Base-by-base conservation (phyloP, 306 rosid genomes). In the Casuarina cunninghamiana region DNA sequence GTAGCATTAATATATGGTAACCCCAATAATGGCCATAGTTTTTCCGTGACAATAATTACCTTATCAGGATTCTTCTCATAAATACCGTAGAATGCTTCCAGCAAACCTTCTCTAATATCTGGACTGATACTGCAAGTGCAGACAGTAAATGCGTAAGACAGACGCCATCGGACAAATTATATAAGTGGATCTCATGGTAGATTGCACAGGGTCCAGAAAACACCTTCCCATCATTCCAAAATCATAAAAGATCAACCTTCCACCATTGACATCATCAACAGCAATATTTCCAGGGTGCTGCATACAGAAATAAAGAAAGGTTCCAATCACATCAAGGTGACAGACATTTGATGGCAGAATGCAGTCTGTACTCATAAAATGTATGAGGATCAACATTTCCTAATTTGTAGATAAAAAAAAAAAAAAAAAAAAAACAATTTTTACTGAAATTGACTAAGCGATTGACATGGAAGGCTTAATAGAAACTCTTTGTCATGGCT, bases 181-280 rank as follows among this genome's bases (percentile, higher is more conserved):
- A 63, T 74, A 21, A 42, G 75, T 44, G 53, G 42, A 65, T 65
- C 39, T 48, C 53, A 32, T 58, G 48, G 43, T 70, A 69, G 69
- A 46, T 60, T 66, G 39, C 46, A 81, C 5, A 75, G 78, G 73
- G 71, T 60, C 71, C 26, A 76, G 69, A 76, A 77, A 67, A 49
- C 85, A 93, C 99, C 99, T 95, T 79, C 99, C 99, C 98, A 95
- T 95, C 99, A 95, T 95, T 80, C 99, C 99, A 87, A 95, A 95
- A 84, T 95, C 99, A 75, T 95, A 95, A 83, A 95, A 95, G 86
- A 95, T 95, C 96, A 95, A 93, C 83, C 99, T 87, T 76, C 99
- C 99, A 83, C 99, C 99, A 89, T 95, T 93, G 75, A 95, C 90
- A 86, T 95, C 99, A 86, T 95, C 99, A 37, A 95, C 99, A 51